A percentile compares a stretch with the other conserved stretches of the same genome.
phyloP scores from a whole-genome alignment of 345 rosid genomes.

The Atalantia buxifolia region DNA sequence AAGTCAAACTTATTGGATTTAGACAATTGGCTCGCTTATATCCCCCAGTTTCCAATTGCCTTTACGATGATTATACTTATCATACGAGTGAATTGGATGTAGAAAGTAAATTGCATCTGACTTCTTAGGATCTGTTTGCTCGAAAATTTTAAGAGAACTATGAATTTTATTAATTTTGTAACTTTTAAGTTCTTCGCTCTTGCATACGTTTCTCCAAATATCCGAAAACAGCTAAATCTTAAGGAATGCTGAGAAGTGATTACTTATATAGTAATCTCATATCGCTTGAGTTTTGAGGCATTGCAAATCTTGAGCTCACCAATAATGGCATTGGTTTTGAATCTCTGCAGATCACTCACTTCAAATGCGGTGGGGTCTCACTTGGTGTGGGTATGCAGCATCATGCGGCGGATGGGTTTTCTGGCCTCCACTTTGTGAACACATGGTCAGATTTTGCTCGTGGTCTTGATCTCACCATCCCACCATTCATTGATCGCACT shows the following conservation, averaged over 20 bases:
- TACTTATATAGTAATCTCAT: background rate
- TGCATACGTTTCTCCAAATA: background rate
- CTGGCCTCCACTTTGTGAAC: constrained; percentile 92
- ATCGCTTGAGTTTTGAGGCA: background rate
- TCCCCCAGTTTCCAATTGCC: background rate
- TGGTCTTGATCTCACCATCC: constrained; percentile 63
- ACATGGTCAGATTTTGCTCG: constrained; percentile 96
- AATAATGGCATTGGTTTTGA: background rate
- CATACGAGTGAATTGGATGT: background rate
- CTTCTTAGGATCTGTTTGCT: background rate
- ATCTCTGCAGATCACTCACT: constrained; percentile 59
- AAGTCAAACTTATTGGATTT: background rate
- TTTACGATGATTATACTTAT: background rate
- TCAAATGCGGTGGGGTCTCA: constrained; percentile 95
- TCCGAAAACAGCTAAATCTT: background rate
- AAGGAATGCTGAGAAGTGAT: background rate
- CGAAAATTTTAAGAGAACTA: background rate
- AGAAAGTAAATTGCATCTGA: background rate
- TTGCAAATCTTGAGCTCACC: background rate
- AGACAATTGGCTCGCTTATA: background rate
- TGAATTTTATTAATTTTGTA: background rate
- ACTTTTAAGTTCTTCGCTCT: background rate
- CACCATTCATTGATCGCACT: constrained; percentile 84
- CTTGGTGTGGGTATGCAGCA: constrained; percentile 99
- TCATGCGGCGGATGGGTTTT: constrained; percentile 90